A percentile compares a stretch with the other conserved stretches of the same genome.
Conservation (phyloP, 225 moss, liverwort and hornwort species). For the Asterella californica region DNA sequence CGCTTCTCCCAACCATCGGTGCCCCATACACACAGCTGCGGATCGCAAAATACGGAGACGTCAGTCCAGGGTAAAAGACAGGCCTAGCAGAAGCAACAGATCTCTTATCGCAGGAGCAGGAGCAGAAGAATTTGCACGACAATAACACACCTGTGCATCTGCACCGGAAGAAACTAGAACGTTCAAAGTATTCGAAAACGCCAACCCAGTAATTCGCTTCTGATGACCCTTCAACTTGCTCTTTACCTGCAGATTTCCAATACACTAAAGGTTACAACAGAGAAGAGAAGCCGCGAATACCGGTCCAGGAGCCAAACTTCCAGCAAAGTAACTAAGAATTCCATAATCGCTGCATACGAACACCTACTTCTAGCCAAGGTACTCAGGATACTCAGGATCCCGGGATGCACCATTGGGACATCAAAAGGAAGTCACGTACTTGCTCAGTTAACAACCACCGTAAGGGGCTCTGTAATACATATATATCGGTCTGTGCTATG, state of each 20-base stretch:
- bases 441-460: too few relatives aligned
- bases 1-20: conserved; percentile 98
- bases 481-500: too few relatives aligned
- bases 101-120: too few relatives aligned
- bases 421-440: too few relatives aligned
- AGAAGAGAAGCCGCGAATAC: neutral
- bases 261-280: neutral
- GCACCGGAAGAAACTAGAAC: conserved; percentile 87
- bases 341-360: too few relatives aligned
- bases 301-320: neutral
- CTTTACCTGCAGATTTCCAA: conserved; percentile 58
- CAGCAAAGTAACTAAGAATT: too few relatives aligned
- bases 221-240: conserved; percentile 88
- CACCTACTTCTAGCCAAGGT: too few relatives aligned
- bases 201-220: conserved; percentile 81
- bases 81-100: neutral
- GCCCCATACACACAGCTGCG: conserved; percentile 92
- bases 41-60: neutral
- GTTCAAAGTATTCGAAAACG: conserved; percentile 73
- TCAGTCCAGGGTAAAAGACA: neutral
- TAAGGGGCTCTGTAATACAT: too few relatives aligned
- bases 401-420: too few relatives aligned
- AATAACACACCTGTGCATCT: conserved; percentile 67
- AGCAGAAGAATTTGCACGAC: neutral
- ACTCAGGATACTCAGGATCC: too few relatives aligned